phyloP scores from a whole-genome alignment of 371 early-diverging fungal genomes.

The Ordospora colligata region DNA sequence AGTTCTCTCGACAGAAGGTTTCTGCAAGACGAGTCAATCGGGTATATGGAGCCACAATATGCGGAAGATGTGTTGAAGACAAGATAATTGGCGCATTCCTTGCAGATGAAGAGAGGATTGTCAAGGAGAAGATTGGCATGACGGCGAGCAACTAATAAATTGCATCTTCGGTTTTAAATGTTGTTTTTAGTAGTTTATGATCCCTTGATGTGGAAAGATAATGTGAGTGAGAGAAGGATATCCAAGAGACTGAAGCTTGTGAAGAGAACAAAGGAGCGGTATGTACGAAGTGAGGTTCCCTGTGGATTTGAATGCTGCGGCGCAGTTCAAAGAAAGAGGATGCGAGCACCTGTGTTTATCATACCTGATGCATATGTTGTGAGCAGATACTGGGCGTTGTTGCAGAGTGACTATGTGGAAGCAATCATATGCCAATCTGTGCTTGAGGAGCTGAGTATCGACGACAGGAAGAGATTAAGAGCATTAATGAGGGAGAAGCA shows the following conservation, averaged over 20 bases:
- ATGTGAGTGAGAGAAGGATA: constrained; percentile 17
- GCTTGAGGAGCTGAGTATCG: not conserved
- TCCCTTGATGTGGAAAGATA: constrained; percentile 10
- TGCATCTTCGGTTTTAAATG: not conserved
- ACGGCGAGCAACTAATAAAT: not conserved
- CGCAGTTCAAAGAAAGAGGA: not conserved
- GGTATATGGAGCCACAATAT: constrained; percentile 53
- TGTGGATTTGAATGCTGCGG: constrained; percentile 48
- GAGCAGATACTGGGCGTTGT: constrained; percentile 15
- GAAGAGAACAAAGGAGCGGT: constrained; percentile 21
- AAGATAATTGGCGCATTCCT: constrained; percentile 57
- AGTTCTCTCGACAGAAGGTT: constrained; percentile 54
- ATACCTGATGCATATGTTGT: constrained; percentile 27
- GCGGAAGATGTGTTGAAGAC: constrained; percentile 54
- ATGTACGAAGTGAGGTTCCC: constrained; percentile 28
- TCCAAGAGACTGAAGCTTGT: constrained; percentile 18
- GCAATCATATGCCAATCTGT: constrained; percentile 31
- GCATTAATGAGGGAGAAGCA: constrained; percentile 6
- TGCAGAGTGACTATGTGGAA: constrained; percentile 26
- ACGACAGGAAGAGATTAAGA: constrained; percentile 5
- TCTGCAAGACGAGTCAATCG: constrained; percentile 57
- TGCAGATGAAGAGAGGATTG: constrained; percentile 55
- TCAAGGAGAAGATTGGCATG: constrained; percentile 17
- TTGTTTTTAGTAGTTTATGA: not conserved
- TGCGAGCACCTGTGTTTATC: not conserved